Evolutionary conservation across 2,329 filamentous ascomycete genomes (phyloP), one percentile per base, ranked within the genome.

Genomic region (Colletotrichum acutatum): DNA sequence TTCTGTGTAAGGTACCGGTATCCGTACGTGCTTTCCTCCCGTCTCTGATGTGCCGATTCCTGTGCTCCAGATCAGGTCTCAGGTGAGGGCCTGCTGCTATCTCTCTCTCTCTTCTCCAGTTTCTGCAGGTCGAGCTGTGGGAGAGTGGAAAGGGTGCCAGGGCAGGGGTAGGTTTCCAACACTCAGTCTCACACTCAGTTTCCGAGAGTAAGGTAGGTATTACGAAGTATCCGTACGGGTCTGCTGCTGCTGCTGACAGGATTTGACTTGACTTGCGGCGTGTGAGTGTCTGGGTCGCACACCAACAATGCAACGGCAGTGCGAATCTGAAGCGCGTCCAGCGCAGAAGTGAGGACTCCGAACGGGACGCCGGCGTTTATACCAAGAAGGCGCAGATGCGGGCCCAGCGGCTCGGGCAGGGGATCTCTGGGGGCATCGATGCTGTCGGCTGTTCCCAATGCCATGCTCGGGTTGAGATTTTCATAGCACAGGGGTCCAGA

Each of bases 321-420:
- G 42, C 42, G 42, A 46, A 72, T n/a, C 46, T 46, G 54, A 70
- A 64, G 19, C 60, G 68, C 66, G 30, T 54, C 60, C 59, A 58
- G 63, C 66, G 52, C 59, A 71, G 34, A 37, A 37, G 12, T 37
- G 14, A 37, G 65, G 66, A 72, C 30, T 46, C 37, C 19, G 42
- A 46, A 46, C 34, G 69, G 70, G 70, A 69, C 65, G 49, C 56
- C 70, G 66, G 70, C 66, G 70, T 72, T 72, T 72, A 72, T 70
- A 72, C 70, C 70, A 72, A 65, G 70, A 72, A 70, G 22, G 60
- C 70, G 30, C 56, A 58, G 60, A 70, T 65, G 70, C 70, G 70
- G 70, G 63, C 70, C 66, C 60, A 28, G 49, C 54, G 22, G 54
- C 56, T 72, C 16, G 58, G 46, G 61, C 70, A 70, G 70, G 66